Evolutionary conservation across 2,329 filamentous ascomycete genomes (phyloP), one percentile per base, ranked within the genome.

Genomic region (Aspergillus alliaceus): DNA sequence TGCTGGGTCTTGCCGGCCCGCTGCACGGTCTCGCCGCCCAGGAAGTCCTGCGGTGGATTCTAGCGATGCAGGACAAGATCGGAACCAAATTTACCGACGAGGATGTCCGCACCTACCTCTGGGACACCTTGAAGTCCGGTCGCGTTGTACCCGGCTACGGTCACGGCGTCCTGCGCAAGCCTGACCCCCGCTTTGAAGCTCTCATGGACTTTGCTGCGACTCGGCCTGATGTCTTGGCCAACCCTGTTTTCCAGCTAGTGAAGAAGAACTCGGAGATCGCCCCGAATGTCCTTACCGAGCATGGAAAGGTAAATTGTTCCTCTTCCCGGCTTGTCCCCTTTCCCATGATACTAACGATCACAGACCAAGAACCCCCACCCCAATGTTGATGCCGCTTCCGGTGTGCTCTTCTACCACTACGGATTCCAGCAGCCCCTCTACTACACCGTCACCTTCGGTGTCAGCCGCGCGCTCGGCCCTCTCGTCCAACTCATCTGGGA

Each of bases 401-500:
- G 95, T 63, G 93, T 98, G 6, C 84, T 99, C 49, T 98, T 99
- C 86, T 89, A 98, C 78, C 92, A 98, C 81, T 99, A 96, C 74
- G 95, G 93, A 57, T 96, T 99, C 86, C 89, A 90, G 75, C 91
- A 98, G 81, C 96, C 93, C 0, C 83, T 98, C 11, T 99, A 98
- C 82, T 99, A 98, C 80, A 88, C 86, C 15, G 86, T 85, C 9
- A 87, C 85, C 6, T 88, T 88, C 66, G 86, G 86, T 66, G 86
- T 88, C 47, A 86, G 83, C 73, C 81, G 86, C 73, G 84, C 84
- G 53, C 81, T 99, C 15, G 95, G 95, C 7, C 95, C 95, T 22
- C 82, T 99, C 49, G 92, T 92, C 42, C 95, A 99, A 77, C 83
- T 99, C 63, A 89, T 99, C 73, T 98, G 95, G 95, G 93, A 98